These are phyloP conservation scores for Globisporangium alternatum DNA, from an alignment of 352 stramenopile genomes.

Conservation along the genomic window DNA sequence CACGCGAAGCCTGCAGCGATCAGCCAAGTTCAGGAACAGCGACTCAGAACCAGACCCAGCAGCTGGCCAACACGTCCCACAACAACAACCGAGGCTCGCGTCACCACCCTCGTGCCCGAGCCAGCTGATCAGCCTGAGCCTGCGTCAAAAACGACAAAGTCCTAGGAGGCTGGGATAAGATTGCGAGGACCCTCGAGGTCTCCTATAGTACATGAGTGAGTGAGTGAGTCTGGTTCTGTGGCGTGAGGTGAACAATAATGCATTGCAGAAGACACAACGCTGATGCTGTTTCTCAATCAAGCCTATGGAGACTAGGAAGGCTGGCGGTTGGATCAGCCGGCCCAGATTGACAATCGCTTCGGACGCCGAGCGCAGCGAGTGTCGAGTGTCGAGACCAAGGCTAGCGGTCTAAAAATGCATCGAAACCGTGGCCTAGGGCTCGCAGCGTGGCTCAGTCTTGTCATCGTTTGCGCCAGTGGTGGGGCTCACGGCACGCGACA, in stretches of 20 bases:
- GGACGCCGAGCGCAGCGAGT: background rate
- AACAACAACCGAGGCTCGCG: background rate
- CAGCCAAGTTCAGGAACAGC: background rate
- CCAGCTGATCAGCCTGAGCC: constrained; percentile 15
- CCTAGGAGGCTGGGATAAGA: background rate
- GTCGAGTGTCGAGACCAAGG: background rate
- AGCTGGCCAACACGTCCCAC: background rate
- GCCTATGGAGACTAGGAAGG: background rate
- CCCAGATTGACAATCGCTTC: background rate
- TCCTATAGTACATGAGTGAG: background rate
- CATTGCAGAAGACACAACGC: background rate
- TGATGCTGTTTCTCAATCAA: too few species aligned
- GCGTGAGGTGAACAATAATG: background rate
- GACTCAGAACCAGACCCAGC: background rate
- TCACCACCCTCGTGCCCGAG: constrained; percentile 26
- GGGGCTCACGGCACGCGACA: background rate
- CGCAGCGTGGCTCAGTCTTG: background rate
- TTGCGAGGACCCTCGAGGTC: background rate
- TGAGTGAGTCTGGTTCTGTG: background rate
- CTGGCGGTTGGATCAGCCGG: background rate
- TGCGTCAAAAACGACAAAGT: background rate
- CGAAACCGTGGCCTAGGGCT: background rate
- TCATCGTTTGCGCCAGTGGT: background rate
- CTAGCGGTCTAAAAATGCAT: constrained; percentile 5
- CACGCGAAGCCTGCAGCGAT: constrained; percentile 32